These are phyloP conservation scores for Lecanicillium sp. DNA, from an alignment of 2,329 filamentous ascomycete species.

Conservation along the genomic window DNA sequence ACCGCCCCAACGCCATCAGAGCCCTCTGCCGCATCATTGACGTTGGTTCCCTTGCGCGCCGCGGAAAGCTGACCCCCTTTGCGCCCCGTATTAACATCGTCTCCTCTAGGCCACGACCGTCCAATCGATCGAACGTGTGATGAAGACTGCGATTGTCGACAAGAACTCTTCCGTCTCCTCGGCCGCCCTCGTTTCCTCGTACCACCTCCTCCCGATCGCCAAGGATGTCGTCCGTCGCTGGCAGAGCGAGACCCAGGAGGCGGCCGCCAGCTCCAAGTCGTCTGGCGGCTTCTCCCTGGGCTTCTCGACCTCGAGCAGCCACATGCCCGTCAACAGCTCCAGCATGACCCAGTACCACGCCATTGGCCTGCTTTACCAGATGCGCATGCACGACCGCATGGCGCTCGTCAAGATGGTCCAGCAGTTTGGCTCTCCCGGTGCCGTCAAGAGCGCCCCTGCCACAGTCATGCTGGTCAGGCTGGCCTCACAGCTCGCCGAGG, in stretches of 20 bases:
- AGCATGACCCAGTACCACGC: constrained; percentile 99
- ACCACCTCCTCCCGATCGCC: constrained; percentile 93
- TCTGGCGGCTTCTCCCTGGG: constrained; percentile 85
- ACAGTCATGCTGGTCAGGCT: constrained; percentile 88
- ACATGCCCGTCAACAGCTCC: constrained; percentile 80
- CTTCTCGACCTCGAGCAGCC: constrained; percentile 73
- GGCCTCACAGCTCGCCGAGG: constrained; percentile 88
- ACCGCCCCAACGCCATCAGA: constrained; percentile 91
- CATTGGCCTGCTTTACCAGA: constrained; percentile 94
- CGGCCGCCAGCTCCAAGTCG: constrained; percentile 83
- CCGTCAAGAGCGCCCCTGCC: constrained; percentile 90
- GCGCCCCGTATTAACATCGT: constrained; percentile 20
- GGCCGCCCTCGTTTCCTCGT: constrained; percentile 91
- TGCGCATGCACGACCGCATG: constrained; percentile 97
- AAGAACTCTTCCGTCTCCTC: constrained; percentile 97
- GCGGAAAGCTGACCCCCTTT: neutral
- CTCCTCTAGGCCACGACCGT: constrained; percentile 73
- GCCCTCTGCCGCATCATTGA: constrained; percentile 96
- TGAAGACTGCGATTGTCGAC: constrained; percentile 99
- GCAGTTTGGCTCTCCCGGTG: constrained; percentile 86
- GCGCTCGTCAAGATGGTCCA: constrained; percentile 99
- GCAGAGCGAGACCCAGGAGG: constrained; percentile 98
- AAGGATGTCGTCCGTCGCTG: constrained; percentile 92
- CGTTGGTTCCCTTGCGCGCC: constrained; percentile 45
- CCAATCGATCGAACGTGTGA: constrained; percentile 93